Conservation (phyloP, 2,329 filamentous ascomycete genomes). For the Colletotrichum sublineola region DNA sequence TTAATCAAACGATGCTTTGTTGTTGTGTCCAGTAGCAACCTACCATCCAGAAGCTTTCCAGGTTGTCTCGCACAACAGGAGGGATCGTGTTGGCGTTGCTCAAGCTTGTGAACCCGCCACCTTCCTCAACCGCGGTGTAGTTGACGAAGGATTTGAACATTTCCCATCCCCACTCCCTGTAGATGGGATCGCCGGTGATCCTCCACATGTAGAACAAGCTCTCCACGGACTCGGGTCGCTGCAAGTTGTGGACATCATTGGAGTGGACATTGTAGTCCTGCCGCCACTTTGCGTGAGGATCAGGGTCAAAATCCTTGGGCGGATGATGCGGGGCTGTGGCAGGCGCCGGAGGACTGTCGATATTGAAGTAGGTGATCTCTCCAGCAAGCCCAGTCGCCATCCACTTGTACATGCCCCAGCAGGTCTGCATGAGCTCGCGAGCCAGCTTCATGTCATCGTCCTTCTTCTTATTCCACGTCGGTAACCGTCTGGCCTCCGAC, state of each 20-base stretch:
- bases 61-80: slow-evolving; percentile 82
- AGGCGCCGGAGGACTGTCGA: slow-evolving; percentile 76
- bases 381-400: slow-evolving; percentile 92
- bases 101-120: slow-evolving; percentile 86
- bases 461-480: slow-evolving; percentile 81
- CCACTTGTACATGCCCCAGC: slow-evolving; percentile 96
- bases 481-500: slow-evolving; percentile 77
- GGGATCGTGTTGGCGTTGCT: slow-evolving; percentile 80
- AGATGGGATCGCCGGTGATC: slow-evolving; percentile 89
- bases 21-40: slow-evolving; percentile 51
- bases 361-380: slow-evolving; percentile 93
- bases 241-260: slow-evolving; percentile 92
- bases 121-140: slow-evolving; percentile 83
- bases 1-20: slow-evolving; percentile 5
- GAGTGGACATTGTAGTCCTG: slow-evolving; percentile 83
- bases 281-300: slow-evolving; percentile 74
- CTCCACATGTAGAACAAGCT: slow-evolving; percentile 98
- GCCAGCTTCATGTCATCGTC: slow-evolving; percentile 91
- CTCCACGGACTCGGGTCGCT: slow-evolving; percentile 97
- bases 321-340: slow-evolving; percentile 66
- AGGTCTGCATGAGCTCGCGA: slow-evolving; percentile 93
- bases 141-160: slow-evolving; percentile 96
- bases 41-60: slow-evolving; percentile 99
- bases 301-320: slow-evolving; percentile 64
- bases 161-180: slow-evolving; percentile 97